phyloP scores from a whole-genome alignment of 345 rosid genomes.

The Corchorus capsularis region DNA sequence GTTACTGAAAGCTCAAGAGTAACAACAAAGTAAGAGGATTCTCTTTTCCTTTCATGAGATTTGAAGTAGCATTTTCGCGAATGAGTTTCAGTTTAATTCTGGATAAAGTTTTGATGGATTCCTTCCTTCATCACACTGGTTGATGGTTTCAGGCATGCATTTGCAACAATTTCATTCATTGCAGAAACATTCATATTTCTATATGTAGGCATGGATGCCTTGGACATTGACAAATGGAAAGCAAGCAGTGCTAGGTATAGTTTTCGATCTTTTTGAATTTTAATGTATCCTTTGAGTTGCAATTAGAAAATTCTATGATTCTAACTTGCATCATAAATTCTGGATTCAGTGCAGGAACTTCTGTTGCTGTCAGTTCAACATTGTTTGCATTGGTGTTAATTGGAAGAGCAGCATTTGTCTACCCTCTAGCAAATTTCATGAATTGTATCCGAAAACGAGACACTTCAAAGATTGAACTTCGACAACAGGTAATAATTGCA shows the following conservation, averaged over 20 bases:
- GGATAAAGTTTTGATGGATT: not conserved
- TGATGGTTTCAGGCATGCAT: conserved; percentile 62
- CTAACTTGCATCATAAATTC: conserved; percentile 22
- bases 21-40: conserved; percentile 60
- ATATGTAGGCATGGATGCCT: conserved; percentile 75
- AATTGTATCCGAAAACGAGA: conserved; percentile 36
- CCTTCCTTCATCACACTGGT: conserved; percentile 12
- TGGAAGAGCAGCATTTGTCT: conserved; percentile 71
- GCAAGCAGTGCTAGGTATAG: conserved; percentile 57
- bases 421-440: conserved; percentile 53
- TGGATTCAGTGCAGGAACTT: conserved; percentile 48
- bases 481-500: conserved; percentile 46
- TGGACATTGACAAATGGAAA: conserved; percentile 63
- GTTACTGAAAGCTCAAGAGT: conserved; percentile 66
- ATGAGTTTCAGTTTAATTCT: not conserved
- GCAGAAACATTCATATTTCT: conserved; percentile 72
- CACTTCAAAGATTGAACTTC: conserved; percentile 41
- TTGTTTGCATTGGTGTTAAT: conserved; percentile 50
- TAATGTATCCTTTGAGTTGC: not conserved
- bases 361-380: conserved; percentile 51
- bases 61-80: not conserved
- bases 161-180: conserved; percentile 72
- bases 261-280: not conserved
- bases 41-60: not conserved
- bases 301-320: not conserved